Evolutionary conservation across 1,284 basidiomycete genomes (phyloP).

Genomic region (Coniophora puteana): DNA sequence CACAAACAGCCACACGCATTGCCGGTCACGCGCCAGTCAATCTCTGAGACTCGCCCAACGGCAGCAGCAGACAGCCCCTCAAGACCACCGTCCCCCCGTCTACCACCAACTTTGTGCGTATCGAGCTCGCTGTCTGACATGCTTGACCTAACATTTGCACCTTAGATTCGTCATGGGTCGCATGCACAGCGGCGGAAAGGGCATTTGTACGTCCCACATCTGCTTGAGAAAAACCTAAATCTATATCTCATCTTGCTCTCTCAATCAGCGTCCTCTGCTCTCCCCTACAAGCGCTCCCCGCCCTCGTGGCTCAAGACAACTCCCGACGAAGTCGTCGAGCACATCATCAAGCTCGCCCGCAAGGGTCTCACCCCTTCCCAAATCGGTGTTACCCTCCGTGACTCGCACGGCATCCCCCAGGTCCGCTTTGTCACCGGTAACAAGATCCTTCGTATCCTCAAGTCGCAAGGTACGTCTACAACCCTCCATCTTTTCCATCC

Average conservation of each 20-base stretch:
- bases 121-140: slow-evolving; percentile 5
- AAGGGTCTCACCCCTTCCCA: slow-evolving; percentile 98
- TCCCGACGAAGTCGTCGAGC: slow-evolving; percentile 92
- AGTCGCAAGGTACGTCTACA: slow-evolving; percentile 76
- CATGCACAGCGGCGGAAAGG: slow-evolving; percentile 98
- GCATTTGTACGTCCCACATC: slow-evolving; percentile 71
- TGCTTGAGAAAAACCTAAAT: not conserved
- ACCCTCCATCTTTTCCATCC: slow-evolving; percentile 3
- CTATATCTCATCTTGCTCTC: slow-evolving; percentile 1
- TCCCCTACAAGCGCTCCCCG: slow-evolving; percentile 94
- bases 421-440: slow-evolving; percentile 98
- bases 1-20: slow-evolving; percentile 23
- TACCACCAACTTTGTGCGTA: slow-evolving; percentile 34
- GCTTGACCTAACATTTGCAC: not conserved
- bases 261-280: slow-evolving; percentile 83
- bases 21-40: slow-evolving; percentile 31
- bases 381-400: slow-evolving; percentile 97
- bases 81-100: slow-evolving; percentile 28
- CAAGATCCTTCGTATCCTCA: slow-evolving; percentile 99
- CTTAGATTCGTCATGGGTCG: slow-evolving; percentile 71
- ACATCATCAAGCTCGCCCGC: slow-evolving; percentile 96
- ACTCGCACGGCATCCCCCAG: slow-evolving; percentile 96
- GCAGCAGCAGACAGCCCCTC: slow-evolving; percentile 42
- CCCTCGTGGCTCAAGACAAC: slow-evolving; percentile 97
- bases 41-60: slow-evolving; percentile 26